phyloP scores from a whole-genome alignment of 1,284 basidiomycete species.

The Ustilago tritici region DNA sequence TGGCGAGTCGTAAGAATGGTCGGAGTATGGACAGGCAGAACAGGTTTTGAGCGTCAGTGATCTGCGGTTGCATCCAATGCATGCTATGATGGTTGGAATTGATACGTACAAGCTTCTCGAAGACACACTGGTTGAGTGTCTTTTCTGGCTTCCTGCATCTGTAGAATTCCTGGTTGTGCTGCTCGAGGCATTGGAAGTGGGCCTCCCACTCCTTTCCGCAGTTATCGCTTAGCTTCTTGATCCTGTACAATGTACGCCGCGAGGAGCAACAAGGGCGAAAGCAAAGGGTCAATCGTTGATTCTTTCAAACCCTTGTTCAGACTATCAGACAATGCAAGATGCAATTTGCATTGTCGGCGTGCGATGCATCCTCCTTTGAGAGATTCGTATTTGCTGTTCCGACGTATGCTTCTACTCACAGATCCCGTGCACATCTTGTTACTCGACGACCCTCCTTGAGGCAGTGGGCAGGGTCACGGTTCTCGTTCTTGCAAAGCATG shows the following conservation, averaged over 20 bases:
- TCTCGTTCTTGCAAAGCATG: conserved; percentile 98
- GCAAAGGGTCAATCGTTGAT: not conserved
- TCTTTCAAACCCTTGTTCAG: not conserved
- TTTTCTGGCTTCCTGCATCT: conserved; percentile 91
- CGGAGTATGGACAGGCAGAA: not conserved
- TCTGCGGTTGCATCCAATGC: not conserved
- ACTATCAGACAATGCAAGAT: too few species aligned
- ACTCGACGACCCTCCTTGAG: conserved; percentile 95
- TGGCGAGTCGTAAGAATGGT: conserved; percentile 64
- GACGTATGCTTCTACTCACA: conserved; percentile 75
- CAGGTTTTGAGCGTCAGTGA: not conserved
- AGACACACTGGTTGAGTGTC: conserved; percentile 92
- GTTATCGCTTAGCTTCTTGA: conserved; percentile 91
- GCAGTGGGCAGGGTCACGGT: conserved; percentile 89
- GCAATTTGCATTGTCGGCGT: too few species aligned
- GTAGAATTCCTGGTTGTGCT: conserved; percentile 96
- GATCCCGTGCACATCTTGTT: conserved; percentile 91
- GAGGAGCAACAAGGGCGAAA: not conserved
- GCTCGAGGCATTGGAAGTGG: conserved; percentile 95
- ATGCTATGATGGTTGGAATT: not conserved
- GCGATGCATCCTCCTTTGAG: not conserved
- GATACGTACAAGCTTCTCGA: conserved; percentile 81
- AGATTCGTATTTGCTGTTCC: not conserved
- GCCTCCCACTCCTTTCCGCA: conserved; percentile 88
- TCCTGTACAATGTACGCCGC: conserved; percentile 73